Conservation (phyloP, 1,284 basidiomycete genomes). For the Moniliophthora roreri region DNA sequence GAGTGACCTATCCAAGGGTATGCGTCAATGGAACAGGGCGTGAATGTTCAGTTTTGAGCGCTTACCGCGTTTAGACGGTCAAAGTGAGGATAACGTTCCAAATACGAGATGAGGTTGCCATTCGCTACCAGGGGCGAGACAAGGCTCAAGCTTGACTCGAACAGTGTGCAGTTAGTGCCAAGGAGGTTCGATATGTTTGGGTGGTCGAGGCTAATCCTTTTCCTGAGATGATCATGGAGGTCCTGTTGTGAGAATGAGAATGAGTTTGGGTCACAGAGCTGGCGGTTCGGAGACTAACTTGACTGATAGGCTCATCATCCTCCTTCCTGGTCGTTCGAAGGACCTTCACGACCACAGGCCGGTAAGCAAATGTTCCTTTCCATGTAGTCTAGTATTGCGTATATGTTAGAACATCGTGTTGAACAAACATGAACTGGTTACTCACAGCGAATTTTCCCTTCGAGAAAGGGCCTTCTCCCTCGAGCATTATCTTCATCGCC, state of each 20-base stretch:
- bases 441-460: no score
- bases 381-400: slow-evolving; percentile 6
- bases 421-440: no score
- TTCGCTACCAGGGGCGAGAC: slow-evolving; percentile 10
- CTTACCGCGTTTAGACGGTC: neutral
- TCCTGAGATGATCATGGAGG: slow-evolving; percentile 6
- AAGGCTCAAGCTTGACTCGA: slow-evolving; percentile 6
- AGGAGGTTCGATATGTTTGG: slow-evolving; percentile 10
- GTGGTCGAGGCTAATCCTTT: slow-evolving; percentile 10
- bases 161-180: slow-evolving; percentile 6
- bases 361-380: slow-evolving; percentile 1
- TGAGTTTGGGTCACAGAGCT: neutral
- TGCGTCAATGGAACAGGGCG: neutral
- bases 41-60: neutral
- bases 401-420: no score
- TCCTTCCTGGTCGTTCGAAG: slow-evolving; percentile 1
- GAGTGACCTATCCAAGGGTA: neutral
- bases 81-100: slow-evolving; percentile 2
- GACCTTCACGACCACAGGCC: slow-evolving; percentile 9
- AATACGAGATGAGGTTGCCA: slow-evolving; percentile 5
- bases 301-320: neutral
- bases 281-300: neutral
- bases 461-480: no score
- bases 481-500: no score
- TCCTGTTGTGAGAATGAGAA: neutral